These are phyloP conservation scores for Ceratonia siliqua DNA, from an alignment of 306 rosid genomes.

Conservation along the genomic window DNA sequence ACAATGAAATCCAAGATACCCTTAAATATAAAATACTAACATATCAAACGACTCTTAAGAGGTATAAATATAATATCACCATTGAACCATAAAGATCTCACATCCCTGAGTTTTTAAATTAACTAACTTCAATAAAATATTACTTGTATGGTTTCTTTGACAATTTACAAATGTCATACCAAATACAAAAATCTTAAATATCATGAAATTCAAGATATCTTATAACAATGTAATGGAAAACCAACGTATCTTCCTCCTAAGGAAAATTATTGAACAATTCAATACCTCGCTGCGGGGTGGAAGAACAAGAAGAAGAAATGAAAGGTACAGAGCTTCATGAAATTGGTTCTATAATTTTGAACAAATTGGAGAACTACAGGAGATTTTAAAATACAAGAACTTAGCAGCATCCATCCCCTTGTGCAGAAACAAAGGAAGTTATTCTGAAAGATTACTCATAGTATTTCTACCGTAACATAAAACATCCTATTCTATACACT, in stretches of 20 bases:
- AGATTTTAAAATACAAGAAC: constrained; percentile 1
- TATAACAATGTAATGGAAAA: too few relatives aligned
- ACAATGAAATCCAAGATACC: not conserved
- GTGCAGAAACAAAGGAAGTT: constrained; percentile 20
- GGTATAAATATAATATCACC: too few relatives aligned
- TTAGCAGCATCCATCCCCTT: constrained; percentile 12
- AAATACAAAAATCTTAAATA: not conserved
- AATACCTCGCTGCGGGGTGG: not conserved
- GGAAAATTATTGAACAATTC: not conserved
- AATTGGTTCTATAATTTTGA: not conserved
- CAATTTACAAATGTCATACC: too few relatives aligned
- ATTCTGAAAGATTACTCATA: constrained; percentile 20
- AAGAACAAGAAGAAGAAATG: not conserved
- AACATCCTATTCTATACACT: constrained; percentile 32
- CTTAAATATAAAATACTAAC: too few relatives aligned
- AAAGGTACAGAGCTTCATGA: not conserved
- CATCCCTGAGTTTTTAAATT: too few relatives aligned
- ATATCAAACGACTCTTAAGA: too few relatives aligned
- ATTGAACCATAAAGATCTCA: too few relatives aligned
- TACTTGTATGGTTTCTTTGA: too few relatives aligned
- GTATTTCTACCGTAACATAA: constrained; percentile 28
- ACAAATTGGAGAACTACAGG: not conserved
- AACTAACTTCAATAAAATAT: too few relatives aligned
- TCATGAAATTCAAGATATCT: too few relatives aligned
- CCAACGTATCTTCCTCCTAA: not conserved